Percentiles rank a stretch among this genome's conserved stretches.
phyloP scores from a whole-genome alignment of 1,284 basidiomycete species.

The Pseudozyma flocculosa region DNA sequence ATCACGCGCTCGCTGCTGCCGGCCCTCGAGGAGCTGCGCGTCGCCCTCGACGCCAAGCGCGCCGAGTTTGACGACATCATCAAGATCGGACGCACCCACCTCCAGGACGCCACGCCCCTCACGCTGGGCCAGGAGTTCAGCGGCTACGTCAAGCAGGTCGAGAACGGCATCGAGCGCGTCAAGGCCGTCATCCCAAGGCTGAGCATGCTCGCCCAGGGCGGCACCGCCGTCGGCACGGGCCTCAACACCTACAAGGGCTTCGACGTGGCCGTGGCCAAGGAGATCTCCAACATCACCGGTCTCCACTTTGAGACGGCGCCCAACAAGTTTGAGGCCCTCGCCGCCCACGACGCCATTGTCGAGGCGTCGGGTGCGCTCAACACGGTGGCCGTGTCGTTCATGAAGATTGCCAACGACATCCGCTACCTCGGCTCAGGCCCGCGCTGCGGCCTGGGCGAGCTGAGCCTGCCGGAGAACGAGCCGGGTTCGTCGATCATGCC shows the following conservation, averaged over 20 bases:
- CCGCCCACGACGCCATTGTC: conserved; percentile 93
- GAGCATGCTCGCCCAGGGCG: conserved; percentile 91
- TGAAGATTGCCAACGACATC: conserved; percentile 99
- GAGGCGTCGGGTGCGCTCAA: conserved; percentile 96
- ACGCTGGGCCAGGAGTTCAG: conserved; percentile 98
- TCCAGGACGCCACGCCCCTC: conserved; percentile 94
- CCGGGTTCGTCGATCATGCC: conserved; percentile 99
- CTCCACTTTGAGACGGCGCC: conserved; percentile 91
- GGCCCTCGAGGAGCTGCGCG: conserved; percentile 77
- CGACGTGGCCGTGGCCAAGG: conserved; percentile 87
- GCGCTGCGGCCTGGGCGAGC: conserved; percentile 93
- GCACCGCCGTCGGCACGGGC: conserved; percentile 94
- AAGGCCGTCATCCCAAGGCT: conserved; percentile 81
- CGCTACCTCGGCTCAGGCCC: conserved; percentile 96
- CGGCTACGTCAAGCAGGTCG: conserved; percentile 93
- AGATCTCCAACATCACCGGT: conserved; percentile 89
- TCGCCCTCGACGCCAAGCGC: conserved; percentile 80
- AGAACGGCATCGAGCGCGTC: conserved; percentile 85
- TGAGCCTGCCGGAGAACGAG: conserved; percentile 95
- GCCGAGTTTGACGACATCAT: conserved; percentile 68
- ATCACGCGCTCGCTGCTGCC: conserved; percentile 79
- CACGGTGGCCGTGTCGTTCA: conserved; percentile 87
- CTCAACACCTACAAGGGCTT: conserved; percentile 97
- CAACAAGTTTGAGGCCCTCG: conserved; percentile 99
- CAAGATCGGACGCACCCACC: conserved; percentile 97